These are phyloP conservation scores for Calonectria naviculata DNA, from an alignment of 2,329 filamentous ascomycete genomes.

Conservation along the genomic window DNA sequence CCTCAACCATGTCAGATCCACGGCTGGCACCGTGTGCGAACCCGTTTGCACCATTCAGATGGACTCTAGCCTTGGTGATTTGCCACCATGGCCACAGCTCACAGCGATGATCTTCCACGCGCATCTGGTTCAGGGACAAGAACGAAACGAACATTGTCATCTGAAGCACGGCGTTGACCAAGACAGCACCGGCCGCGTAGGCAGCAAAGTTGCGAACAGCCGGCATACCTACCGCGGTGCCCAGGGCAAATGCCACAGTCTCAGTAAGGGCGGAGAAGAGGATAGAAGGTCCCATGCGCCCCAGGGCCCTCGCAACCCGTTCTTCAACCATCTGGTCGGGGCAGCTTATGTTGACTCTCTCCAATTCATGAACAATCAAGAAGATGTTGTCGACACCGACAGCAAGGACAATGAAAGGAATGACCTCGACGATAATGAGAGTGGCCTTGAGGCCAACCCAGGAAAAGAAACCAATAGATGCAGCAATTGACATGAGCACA, in stretches of 20 bases:
- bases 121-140: slow-evolving; percentile 87
- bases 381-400: slow-evolving; percentile 99
- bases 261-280: slow-evolving; percentile 95
- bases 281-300: slow-evolving; percentile 96
- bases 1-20: slow-evolving; percentile 81
- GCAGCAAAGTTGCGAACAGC: slow-evolving; percentile 97
- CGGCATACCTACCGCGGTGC: slow-evolving; percentile 96
- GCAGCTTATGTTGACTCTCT: slow-evolving; percentile 91
- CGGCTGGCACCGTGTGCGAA: slow-evolving; percentile 65
- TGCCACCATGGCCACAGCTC: slow-evolving; percentile 94
- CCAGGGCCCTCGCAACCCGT: slow-evolving; percentile 87
- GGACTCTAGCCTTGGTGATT: slow-evolving; percentile 78
- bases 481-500: slow-evolving; percentile 96
- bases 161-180: slow-evolving; percentile 97
- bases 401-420: slow-evolving; percentile 95
- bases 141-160: slow-evolving; percentile 98
- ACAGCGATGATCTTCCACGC: slow-evolving; percentile 88
- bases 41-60: slow-evolving; percentile 69
- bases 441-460: slow-evolving; percentile 93
- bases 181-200: slow-evolving; percentile 94
- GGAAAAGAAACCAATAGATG: slow-evolving; percentile 94
- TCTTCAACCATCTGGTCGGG: slow-evolving; percentile 90
- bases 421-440: slow-evolving; percentile 97
- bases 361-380: slow-evolving; percentile 97
- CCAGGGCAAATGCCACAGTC: slow-evolving; percentile 91